Evolutionary conservation across 352 stramenopile genomes (phyloP).

Genomic region (Pythium aquatile): DNA sequence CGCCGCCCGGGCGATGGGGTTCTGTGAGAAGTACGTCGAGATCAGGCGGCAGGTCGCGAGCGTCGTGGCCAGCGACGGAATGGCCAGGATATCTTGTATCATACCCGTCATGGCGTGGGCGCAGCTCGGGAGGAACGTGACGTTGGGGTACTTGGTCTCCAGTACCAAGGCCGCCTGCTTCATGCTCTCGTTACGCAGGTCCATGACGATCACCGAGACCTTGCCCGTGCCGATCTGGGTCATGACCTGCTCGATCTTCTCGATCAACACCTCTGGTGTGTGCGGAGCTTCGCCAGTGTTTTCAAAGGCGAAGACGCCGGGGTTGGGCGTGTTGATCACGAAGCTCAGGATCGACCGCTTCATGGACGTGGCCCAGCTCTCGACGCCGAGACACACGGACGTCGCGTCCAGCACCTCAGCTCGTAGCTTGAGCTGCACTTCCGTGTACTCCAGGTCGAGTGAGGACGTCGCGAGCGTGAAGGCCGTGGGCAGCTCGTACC

Average conservation of each 20-base stretch:
- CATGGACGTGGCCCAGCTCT: slow-evolving; percentile 42
- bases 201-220: slow-evolving; percentile 57
- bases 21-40: slow-evolving; percentile 40
- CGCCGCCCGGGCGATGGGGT: slow-evolving; percentile 42
- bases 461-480: slow-evolving; percentile 46
- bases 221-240: slow-evolving; percentile 51
- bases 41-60: slow-evolving; percentile 45
- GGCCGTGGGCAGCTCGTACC: slow-evolving; percentile 49
- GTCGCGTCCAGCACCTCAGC: slow-evolving; percentile 52
- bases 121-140: slow-evolving; percentile 68
- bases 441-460: slow-evolving; percentile 63
- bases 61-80: slow-evolving; percentile 39
- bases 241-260: slow-evolving; percentile 65
- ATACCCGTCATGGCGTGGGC: slow-evolving; percentile 55
- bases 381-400: slow-evolving; percentile 50
- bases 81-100: slow-evolving; percentile 53
- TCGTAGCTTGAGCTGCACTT: slow-evolving; percentile 56
- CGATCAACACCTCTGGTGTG: slow-evolving; percentile 44
- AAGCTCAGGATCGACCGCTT: slow-evolving; percentile 56
- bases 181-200: slow-evolving; percentile 50
- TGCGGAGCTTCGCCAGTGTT: slow-evolving; percentile 48
- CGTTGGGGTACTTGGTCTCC: slow-evolving; percentile 50
- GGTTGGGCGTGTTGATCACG: slow-evolving; percentile 51
- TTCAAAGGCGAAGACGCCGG: slow-evolving; percentile 57
- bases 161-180: slow-evolving; percentile 48